Evolutionary conservation across 1,284 basidiomycete genomes (phyloP).

Genomic region (Entoloma clypeatum): DNA sequence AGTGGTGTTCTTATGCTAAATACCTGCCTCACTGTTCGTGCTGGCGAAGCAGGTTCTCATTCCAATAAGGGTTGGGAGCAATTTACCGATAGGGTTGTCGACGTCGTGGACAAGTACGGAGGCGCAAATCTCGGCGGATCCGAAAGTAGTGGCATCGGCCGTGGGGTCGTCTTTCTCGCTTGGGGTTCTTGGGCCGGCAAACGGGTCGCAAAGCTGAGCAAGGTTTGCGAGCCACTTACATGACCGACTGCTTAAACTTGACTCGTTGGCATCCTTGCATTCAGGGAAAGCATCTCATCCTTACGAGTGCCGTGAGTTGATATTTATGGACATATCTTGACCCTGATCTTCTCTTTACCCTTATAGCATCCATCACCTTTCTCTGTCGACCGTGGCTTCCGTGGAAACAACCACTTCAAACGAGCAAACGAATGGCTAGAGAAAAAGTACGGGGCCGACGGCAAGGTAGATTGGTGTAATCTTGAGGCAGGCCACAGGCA

Average conservation of each 20-base stretch:
- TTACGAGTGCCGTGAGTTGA: slow-evolving; percentile 68
- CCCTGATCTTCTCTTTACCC: slow-evolving; percentile 16
- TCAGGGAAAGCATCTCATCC: slow-evolving; percentile 82
- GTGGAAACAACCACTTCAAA: slow-evolving; percentile 90
- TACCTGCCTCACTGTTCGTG: slow-evolving; percentile 83
- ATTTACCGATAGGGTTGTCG: slow-evolving; percentile 71
- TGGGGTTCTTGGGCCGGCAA: slow-evolving; percentile 91
- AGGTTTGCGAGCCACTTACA: slow-evolving; percentile 42
- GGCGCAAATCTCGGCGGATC: slow-evolving; percentile 63
- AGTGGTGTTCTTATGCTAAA: slow-evolving; percentile 92
- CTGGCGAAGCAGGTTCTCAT: slow-evolving; percentile 78
- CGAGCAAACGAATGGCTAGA: slow-evolving; percentile 83
- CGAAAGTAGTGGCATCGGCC: slow-evolving; percentile 50
- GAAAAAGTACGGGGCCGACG: slow-evolving; percentile 66
- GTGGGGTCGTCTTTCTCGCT: slow-evolving; percentile 81
- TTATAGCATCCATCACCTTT: slow-evolving; percentile 78
- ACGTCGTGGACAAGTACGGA: slow-evolving; percentile 70
- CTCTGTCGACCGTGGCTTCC: slow-evolving; percentile 80
- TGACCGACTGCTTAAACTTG: slow-evolving; percentile 5
- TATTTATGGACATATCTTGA: slow-evolving; percentile 14
- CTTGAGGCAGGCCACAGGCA: slow-evolving; percentile 27
- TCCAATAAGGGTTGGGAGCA: slow-evolving; percentile 85
- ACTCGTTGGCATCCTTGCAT: slow-evolving; percentile 11
- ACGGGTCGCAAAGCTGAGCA: slow-evolving; percentile 76
- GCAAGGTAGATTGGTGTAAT: slow-evolving; percentile 74